A percentile compares a stretch with the other conserved stretches of the same genome.
Conservation (phyloP, 139 green algal genomes). For the Coccomyxa sp. region DNA sequence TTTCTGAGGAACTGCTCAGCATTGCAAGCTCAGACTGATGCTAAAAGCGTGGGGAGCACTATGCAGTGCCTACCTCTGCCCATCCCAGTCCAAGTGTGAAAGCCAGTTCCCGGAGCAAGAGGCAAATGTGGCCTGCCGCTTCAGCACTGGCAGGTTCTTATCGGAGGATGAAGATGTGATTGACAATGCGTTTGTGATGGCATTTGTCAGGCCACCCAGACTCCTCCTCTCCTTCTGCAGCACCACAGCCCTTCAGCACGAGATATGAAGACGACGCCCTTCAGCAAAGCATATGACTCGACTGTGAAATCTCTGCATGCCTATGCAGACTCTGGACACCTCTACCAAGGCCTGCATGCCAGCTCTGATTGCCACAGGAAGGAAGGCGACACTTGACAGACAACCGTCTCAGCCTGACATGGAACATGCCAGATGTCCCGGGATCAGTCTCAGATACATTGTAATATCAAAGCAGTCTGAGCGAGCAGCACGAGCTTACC, state of each 20-base stretch:
- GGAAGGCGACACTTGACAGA: too few relatives aligned
- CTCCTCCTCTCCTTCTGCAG: constrained; percentile 2
- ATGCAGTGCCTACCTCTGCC: constrained; percentile 29
- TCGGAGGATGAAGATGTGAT: background rate
- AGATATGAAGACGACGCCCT: background rate
- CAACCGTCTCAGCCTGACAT: too few relatives aligned
- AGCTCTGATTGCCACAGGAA: too few relatives aligned
- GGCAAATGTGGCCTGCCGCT: constrained; percentile 12
- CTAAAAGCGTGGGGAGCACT: background rate
- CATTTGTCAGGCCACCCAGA: background rate
- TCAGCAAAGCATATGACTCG: too few relatives aligned
- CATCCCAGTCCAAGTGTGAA: constrained; percentile 64
- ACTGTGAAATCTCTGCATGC: too few relatives aligned
- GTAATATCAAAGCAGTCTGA: too few relatives aligned
- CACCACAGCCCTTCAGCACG: background rate
- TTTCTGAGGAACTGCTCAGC: background rate
- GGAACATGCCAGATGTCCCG: too few relatives aligned
- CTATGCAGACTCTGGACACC: too few relatives aligned
- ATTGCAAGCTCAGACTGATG: background rate
- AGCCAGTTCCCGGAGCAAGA: constrained; percentile 72
- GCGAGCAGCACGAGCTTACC: too few relatives aligned
- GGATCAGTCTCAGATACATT: too few relatives aligned
- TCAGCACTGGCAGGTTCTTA: constrained; percentile 3
- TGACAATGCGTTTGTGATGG: background rate
- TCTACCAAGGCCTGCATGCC: too few relatives aligned